Base-by-base conservation (phyloP, 1,284 basidiomycete species). In the Leccinum subfulvum region DNA sequence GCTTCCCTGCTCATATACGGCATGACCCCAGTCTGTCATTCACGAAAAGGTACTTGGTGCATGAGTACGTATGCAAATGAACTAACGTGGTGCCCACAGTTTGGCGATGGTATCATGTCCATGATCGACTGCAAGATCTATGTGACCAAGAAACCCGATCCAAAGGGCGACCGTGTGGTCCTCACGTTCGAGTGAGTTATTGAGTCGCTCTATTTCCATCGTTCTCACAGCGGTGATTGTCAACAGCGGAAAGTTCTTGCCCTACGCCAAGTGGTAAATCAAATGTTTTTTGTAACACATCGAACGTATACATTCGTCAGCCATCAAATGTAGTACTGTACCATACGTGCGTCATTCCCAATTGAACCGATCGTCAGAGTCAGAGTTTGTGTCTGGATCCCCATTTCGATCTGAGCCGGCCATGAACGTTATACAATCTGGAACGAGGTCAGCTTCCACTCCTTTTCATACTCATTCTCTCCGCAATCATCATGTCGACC, bases 71-170 rank as follows among this genome's bases (percentile, higher is more conserved):
- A 4, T 6, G 13, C 10, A 47, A 11, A 44, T 49, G 39, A 44
- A 53, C 59, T 66, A n/a, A 56, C 44, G 30, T 41, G 2, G 6
- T 28, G 30, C 53, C 37, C 14, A 8, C 58, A 92, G 90, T 95
- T 94, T 67, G 93, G 93, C 4, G 94, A 95, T 72, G 92, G 93
- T 4, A 95, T 95, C 69, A 94, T 94, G 91, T 91, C 89, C 18
- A 92, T 95, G 82, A 95, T 95, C 64, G 91, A 92, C 73, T 95
- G 92, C 76, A 85, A 85, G 65, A 83, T 94, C 51, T 82, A 80
- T 33, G 80, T 95, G 49, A 82, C 87, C 63, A 88, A 83, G 78
- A 93, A 94, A 76, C 78, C 81, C 13, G 87, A 94, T 69, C 90
- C 91, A 6, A 91, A 90, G 71, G 92, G 92, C 23, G 92, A 94